Conservation (phyloP, 129 eudicot genomes). For the Chrysanthemum seticuspe region DNA sequence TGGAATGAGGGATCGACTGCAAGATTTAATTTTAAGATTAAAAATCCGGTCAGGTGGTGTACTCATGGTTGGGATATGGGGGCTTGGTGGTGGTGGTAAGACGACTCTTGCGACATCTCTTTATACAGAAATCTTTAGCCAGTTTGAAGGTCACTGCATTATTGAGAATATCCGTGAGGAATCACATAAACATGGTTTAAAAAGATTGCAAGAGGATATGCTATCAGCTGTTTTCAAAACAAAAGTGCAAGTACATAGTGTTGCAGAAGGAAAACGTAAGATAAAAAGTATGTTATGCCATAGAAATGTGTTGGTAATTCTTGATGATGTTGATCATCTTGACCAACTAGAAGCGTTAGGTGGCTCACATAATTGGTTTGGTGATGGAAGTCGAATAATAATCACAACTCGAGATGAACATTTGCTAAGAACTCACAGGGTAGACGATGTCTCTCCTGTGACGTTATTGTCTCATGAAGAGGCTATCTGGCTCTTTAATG, state of each 20-base stretch:
- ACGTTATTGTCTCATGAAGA: neutral
- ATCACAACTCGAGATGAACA: neutral
- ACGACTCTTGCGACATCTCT: neutral
- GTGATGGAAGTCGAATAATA: neutral
- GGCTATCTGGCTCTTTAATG: neutral
- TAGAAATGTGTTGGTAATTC: neutral
- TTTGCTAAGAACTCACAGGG: neutral
- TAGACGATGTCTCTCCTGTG: neutral
- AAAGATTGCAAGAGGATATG: neutral
- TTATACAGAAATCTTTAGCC: neutral
- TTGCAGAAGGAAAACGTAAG: neutral
- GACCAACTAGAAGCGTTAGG: neutral
- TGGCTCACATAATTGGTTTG: neutral
- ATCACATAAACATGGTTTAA: neutral
- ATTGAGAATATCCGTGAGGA: neutral
- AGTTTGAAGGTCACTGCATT: neutral
- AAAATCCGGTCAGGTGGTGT: neutral
- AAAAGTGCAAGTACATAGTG: neutral
- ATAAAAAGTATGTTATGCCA: neutral
- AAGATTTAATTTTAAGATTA: neutral
- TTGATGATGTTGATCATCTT: neutral
- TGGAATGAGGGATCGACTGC: neutral
- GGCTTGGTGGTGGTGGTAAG: neutral
- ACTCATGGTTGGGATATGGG: slow-evolving; percentile 4
- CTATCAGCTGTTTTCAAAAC: neutral